phyloP scores from a whole-genome alignment of 2,329 filamentous ascomycete species.

The Macrophomina tecta region DNA sequence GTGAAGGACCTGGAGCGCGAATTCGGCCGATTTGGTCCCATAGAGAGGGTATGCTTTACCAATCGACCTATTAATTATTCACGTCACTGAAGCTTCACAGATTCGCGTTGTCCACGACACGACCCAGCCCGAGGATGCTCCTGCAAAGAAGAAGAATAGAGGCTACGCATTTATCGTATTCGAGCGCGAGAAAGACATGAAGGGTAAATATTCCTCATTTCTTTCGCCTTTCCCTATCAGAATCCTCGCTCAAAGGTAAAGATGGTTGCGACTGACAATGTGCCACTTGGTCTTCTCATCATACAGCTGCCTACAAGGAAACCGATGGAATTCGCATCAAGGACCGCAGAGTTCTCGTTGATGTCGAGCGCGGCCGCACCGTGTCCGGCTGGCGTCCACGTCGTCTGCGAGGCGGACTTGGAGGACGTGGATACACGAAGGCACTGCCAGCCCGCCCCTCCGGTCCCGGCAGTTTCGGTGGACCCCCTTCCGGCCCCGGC shows the following conservation, averaged over 20 bases:
- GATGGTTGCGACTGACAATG: constrained; percentile 64
- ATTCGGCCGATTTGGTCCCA: constrained; percentile 90
- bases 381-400: constrained; percentile 93
- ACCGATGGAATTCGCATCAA: constrained; percentile 91
- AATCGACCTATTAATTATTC: not conserved
- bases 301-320: constrained; percentile 86
- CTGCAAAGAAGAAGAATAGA: constrained; percentile 68
- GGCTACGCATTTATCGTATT: constrained; percentile 98
- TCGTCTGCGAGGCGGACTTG: constrained; percentile 88
- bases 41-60: constrained; percentile 76
- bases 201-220: constrained; percentile 73
- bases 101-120: constrained; percentile 87
- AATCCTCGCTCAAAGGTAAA: constrained; percentile 27
- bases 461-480: constrained; percentile 63
- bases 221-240: constrained; percentile 39
- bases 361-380: constrained; percentile 94
- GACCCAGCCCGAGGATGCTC: constrained; percentile 69
- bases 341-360: constrained; percentile 88
- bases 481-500: constrained; percentile 61
- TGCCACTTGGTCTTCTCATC: constrained; percentile 44
- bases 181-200: constrained; percentile 97
- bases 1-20: constrained; percentile 91
- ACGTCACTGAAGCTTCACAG: constrained; percentile 50
- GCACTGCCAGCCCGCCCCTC: constrained; percentile 73
- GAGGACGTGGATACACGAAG: constrained; percentile 92